Base-by-base conservation (phyloP, 2,329 filamentous ascomycete genomes). In the Colletotrichum kahawae region DNA sequence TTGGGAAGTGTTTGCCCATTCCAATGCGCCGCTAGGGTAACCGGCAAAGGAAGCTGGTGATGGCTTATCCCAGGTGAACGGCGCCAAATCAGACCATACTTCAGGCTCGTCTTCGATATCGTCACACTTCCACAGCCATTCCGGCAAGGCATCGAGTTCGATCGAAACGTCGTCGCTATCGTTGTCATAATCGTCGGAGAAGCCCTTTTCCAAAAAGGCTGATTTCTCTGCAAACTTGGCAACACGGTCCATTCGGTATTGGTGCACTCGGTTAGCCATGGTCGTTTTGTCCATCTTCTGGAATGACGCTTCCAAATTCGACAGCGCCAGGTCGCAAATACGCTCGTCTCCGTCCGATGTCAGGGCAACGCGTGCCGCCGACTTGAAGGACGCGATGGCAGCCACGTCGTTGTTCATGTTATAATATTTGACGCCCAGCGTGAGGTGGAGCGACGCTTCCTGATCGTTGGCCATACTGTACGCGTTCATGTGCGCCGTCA, bases 381-480 rank as follows among this genome's bases (percentile, higher is more conserved):
- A 77, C 33, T 80, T 77, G 62, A 82, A 83, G 56, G 79, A 81
- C 21, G 77, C 67, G 3, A 83, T 78, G n/a, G 82, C 82, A 18
- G 78, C 76, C n/a, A 77, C 51, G 8, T 79, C 70, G 57, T 82
- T 80, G 29, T 77, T 78, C 77, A 80, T 78, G 9, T 78, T 79
- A 68, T 79, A 82, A 75, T 79, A 80, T 71, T 83, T 83, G 60
- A 82, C 82, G 31, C 82, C 82, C 16, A 83, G 67, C 43, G 83
- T 81, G 16, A 83, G 76, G 18, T 82, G 79, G 34, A 83, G 74
- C 5, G 81, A 78, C 4, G 82, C 82, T 65, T 80, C 78, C 36
- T 83, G 81, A 27, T 83, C 82, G 12, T 81, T 79, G 33, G 78
- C 75, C 67, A 83, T 77, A 33, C 77, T 74, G 75, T 82, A 82